Conservation (phyloP, 169 alveolate species). For the Neospora caninum region DNA sequence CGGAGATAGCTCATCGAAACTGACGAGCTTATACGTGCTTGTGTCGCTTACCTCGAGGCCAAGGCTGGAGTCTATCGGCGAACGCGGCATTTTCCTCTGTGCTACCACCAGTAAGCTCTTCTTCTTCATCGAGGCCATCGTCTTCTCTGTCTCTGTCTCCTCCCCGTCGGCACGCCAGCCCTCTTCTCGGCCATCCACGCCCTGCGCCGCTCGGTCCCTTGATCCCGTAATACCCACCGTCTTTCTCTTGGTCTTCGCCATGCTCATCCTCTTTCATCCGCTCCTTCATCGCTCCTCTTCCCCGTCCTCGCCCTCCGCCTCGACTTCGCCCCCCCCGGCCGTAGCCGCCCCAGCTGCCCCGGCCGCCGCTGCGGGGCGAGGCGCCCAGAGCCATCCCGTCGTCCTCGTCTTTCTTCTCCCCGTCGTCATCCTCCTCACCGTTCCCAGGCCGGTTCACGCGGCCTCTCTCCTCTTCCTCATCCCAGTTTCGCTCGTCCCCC, state of each 20-base stretch:
- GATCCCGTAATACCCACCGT: not conserved
- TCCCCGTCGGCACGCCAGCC: not conserved
- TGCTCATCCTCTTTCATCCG: not conserved
- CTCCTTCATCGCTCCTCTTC: not conserved
- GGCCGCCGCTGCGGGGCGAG: not conserved
- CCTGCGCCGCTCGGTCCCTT: not conserved
- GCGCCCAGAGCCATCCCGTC: not conserved
- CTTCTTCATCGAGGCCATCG: not conserved
- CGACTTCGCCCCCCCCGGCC: not conserved
- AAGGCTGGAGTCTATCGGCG: conserved; percentile 1
- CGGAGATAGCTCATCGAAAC: no score
- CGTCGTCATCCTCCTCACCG: not conserved
- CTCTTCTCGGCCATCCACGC: not conserved
- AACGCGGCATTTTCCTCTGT: conserved; percentile 12
- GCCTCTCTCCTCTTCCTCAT: not conserved
- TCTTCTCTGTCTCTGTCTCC: conserved; percentile 13
- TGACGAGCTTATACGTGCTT: no score
- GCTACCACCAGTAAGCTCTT: not conserved
- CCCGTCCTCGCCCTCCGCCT: not conserved
- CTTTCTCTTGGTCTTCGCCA: not conserved
- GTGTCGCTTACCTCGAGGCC: conserved; percentile 2
- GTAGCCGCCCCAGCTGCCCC: not conserved
- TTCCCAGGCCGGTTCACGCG: not conserved
- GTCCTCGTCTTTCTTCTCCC: not conserved
- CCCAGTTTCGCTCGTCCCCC: not conserved